Evolutionary conservation across 1,284 basidiomycete species (phyloP), one percentile per base, ranked within the genome.

Genomic region (Ganoderma boninense): DNA sequence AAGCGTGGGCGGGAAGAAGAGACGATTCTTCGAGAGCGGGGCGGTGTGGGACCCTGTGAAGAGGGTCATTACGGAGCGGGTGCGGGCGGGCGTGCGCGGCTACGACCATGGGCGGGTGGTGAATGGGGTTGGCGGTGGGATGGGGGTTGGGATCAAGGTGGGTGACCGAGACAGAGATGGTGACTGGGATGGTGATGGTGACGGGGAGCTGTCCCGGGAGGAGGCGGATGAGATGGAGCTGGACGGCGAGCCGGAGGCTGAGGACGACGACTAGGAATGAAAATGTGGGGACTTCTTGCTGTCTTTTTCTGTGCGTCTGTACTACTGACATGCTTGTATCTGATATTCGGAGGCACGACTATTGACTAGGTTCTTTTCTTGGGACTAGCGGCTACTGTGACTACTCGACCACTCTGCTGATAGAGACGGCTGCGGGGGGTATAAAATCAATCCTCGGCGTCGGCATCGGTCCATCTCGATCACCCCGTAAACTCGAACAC

Each of bases 21-120:
- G 90, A 67, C 82, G 85, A 64, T 92, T 92, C 79, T 92, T 92
- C 81, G 85, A 87, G 73, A 88, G 86, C 62, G 73, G 74, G 6
- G 81, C 83, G 8, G 79, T 77, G 43, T 87, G 85, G 85, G 84
- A 86, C 66, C 75, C 77, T 11, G 67, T 77, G 44, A 71, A 75
- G 69, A 68, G 64, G 40, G 72, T 78, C 26, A 44, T 76, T 66
- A 76, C 75, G 74, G 76, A 76, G 73, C 72, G 70, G 62, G 75
- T 73, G 62, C 60, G 70, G 43, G 68, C 72, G 43, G 70, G 72
- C 8, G 70, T 69, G 35, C 43, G 62, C 26, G 54, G 20, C 14
- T 65, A 43, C 18, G 64, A 42, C 54, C 35, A 57, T 8, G 64
- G 42, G 29, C 13, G 14, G 16, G 62, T 70, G 43, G 63, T 59